Evolutionary conservation across 1,284 basidiomycete genomes (phyloP).

Genomic region (Tylopilus sp.): DNA sequence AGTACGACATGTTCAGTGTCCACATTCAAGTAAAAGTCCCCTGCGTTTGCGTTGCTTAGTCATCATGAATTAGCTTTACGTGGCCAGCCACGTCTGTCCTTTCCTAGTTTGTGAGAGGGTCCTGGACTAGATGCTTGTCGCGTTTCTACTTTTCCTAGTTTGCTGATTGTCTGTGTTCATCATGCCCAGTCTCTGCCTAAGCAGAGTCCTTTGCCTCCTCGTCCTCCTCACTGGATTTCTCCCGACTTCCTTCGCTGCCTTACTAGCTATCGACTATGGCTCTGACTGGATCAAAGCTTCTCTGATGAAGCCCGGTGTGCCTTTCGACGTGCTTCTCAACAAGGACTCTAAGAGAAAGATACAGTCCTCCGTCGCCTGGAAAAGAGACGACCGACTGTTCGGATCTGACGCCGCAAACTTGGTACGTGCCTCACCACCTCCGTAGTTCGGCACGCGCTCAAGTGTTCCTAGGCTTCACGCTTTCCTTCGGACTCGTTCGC

Average conservation of each 20-base stretch:
- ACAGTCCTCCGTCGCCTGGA: conserved; percentile 89
- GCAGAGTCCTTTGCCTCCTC: conserved; percentile 40
- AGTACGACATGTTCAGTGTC: too few relatives aligned
- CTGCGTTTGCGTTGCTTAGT: conserved; percentile 26
- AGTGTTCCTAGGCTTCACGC: conserved; percentile 77
- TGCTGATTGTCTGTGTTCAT: conserved; percentile 25
- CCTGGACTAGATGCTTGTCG: conserved; percentile 20
- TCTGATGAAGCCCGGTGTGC: conserved; percentile 94
- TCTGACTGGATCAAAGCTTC: conserved; percentile 97
- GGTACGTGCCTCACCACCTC: conserved; percentile 60
- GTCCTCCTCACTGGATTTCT: conserved; percentile 35
- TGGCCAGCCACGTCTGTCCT: conserved; percentile 35
- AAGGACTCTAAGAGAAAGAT: conserved; percentile 98
- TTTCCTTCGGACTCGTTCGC: conserved; percentile 92
- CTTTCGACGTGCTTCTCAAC: conserved; percentile 97
- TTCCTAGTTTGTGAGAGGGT: not conserved
- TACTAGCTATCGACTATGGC: conserved; percentile 97
- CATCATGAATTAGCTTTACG: conserved; percentile 22
- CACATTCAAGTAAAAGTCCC: too few relatives aligned
- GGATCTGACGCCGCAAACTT: conserved; percentile 90
- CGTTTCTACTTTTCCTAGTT: conserved; percentile 17
- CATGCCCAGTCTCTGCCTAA: conserved; percentile 39
- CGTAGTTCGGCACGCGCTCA: conserved; percentile 9
- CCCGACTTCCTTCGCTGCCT: conserved; percentile 53
- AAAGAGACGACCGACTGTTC: conserved; percentile 88